These are phyloP conservation scores for Sicyos edulis DNA, from an alignment of 306 rosid genomes.

Conservation along the genomic window DNA sequence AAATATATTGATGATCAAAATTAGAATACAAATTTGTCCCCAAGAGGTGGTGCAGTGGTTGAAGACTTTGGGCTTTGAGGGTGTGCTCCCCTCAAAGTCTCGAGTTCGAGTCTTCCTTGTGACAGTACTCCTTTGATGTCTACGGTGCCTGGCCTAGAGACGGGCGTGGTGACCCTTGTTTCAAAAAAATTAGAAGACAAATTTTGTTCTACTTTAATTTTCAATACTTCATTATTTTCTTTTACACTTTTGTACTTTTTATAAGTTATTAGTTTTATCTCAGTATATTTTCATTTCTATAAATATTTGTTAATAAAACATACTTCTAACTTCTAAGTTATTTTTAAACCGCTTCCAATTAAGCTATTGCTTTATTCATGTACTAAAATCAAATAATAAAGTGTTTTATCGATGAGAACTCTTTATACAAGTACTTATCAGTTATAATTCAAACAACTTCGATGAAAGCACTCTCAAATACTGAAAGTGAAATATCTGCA, in stretches of 20 bases:
- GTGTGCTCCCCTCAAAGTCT: no score
- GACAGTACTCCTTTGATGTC: no score
- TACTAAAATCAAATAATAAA: not conserved
- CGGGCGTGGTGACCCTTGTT: no score
- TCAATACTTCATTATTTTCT: not conserved
- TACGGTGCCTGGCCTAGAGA: no score
- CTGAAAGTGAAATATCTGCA: not conserved
- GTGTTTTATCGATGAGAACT: not conserved
- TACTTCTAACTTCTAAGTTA: no score
- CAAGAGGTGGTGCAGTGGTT: no score
- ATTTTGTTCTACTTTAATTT: not conserved
- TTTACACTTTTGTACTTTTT: not conserved
- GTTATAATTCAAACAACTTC: not conserved
- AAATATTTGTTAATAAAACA: not conserved
- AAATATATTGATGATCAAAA: not conserved
- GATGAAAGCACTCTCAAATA: not conserved
- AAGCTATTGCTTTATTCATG: not conserved
- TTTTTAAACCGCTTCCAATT: not conserved
- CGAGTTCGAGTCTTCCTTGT: no score
- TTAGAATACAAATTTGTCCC: not conserved
- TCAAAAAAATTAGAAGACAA: not conserved
- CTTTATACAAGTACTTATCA: not conserved
- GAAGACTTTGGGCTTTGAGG: no score
- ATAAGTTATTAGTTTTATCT: not conserved
- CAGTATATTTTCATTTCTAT: not conserved